These are phyloP conservation scores for Mycena amicta DNA, from an alignment of 768 basidiomycete species.

Conservation along the genomic window DNA sequence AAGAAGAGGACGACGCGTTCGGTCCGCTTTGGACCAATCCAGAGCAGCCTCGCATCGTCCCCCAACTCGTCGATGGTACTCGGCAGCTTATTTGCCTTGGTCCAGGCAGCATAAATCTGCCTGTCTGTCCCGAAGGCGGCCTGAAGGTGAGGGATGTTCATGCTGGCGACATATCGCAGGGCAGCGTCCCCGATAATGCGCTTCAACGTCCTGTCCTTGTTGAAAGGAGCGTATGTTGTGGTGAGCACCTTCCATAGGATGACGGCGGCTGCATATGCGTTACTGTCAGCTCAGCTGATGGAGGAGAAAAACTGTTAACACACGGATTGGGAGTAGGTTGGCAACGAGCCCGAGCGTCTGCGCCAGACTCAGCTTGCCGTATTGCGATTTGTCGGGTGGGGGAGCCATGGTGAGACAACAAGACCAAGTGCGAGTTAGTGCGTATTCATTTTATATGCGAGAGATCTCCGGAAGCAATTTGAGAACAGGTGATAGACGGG, in stretches of 20 bases:
- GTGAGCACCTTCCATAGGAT: conserved; percentile 3
- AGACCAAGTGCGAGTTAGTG: no score
- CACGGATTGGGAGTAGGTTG: conserved; percentile 8
- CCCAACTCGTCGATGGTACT: conserved; percentile 30
- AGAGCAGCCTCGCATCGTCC: conserved; percentile 30
- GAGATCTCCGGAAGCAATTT: no score
- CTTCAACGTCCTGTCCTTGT: conserved; percentile 4
- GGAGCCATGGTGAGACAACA: neutral
- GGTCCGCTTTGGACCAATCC: conserved; percentile 34
- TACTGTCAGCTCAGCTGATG: neutral
- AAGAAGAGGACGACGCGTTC: conserved; percentile 37
- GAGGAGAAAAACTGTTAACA: neutral
- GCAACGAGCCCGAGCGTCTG: neutral
- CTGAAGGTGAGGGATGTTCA: conserved; percentile 27
- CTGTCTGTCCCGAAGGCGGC: conserved; percentile 24
- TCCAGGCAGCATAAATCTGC: conserved; percentile 22
- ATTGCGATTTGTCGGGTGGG: neutral
- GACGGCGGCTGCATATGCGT: neutral
- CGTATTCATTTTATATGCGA: no score
- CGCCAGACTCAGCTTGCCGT: neutral
- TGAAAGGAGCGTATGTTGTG: conserved; percentile 3
- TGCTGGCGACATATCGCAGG: conserved; percentile 8
- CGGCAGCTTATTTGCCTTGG: conserved; percentile 22
- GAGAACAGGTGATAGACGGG: no score
- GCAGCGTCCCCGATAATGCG: conserved; percentile 5